Base-by-base conservation (phyloP, 805 yeast species). In the Metschnikowia sp. region DNA sequence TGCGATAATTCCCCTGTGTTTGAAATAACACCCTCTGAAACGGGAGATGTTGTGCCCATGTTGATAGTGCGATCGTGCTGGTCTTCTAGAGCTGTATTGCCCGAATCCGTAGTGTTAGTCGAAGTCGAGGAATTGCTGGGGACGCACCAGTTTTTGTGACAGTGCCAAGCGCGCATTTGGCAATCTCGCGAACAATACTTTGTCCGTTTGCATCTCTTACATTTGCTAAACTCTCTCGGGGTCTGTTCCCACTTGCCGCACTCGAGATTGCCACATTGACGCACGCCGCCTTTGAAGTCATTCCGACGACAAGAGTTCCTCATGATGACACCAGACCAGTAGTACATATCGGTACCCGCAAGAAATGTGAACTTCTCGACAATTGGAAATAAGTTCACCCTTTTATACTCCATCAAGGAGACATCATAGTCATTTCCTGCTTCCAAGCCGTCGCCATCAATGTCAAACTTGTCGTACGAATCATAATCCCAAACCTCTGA, bases 241-340 rank as follows among this genome's bases (percentile, higher is more conserved):
- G 70, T 82, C 40, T 78, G 80, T 66, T 92, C 99, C 98, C 98
- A 92, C 61, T 78, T 83, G 10, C 97, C 97, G 69, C 99, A 92
- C 28, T 82, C 86, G 56, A 90, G 86, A 63, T 84, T 85, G 1
- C 97, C 97, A 66, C 99, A 92, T 68, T 94, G 98, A 44, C 98
- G 77, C 30, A 92, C 86, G 1, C 97, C 97, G 13, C 92, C 92
- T 48, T 85, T 78, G 37, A 77, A 65, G 61, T 91, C 97, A 63
- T 92, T 94, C 59, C 91, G 83, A 48, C 97, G 79, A 63, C 97
- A 92, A 1, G 96, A 90, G 65, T 94, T 94, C 46, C 98, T 76
- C 91, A 94, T 94, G 35, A 91, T 89, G n/a, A 92, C 96, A 3
- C 96, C 94, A 2, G 97, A 88, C 99, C 99, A 92, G 66, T 91